These are phyloP conservation scores for Dalechampia spathulata DNA, from an alignment of 441 rosid species.

Conservation along the genomic window DNA sequence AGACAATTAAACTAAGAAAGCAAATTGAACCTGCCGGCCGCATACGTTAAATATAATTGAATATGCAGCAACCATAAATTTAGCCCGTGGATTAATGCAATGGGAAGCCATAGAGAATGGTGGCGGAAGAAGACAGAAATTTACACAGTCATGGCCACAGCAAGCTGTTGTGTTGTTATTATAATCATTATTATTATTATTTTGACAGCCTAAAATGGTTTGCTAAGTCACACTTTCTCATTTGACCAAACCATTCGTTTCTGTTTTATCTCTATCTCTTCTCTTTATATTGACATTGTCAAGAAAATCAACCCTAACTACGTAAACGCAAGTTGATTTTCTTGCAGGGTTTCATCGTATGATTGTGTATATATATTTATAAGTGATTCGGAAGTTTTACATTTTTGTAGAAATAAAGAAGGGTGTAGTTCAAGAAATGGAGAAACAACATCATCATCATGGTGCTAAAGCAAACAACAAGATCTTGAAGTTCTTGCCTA, in stretches of 20 bases:
- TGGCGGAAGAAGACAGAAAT: neutral
- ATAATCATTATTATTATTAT: no score
- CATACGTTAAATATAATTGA: neutral
- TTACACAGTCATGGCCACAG: neutral
- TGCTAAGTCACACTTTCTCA: constrained; percentile 1
- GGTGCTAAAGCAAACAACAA: constrained; percentile 30
- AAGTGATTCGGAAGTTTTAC: neutral
- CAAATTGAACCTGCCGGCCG: neutral
- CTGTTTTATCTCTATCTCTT: neutral
- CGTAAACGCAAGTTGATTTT: neutral
- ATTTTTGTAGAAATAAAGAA: neutral
- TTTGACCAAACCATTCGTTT: constrained; percentile 6
- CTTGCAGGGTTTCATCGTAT: no score
- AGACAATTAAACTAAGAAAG: neutral
- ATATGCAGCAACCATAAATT: neutral
- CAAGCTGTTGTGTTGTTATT: neutral
- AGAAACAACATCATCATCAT: constrained; percentile 20
- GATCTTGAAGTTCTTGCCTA: constrained; percentile 53
- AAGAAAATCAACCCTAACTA: neutral
- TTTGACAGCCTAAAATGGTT: neutral
- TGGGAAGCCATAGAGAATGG: neutral
- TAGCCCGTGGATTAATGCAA: neutral
- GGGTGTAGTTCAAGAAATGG: constrained; percentile 22
- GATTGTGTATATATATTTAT: neutral
- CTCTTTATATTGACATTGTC: neutral